These are phyloP conservation scores for Lipomyces mesembrius DNA, from an alignment of 805 yeast species.

Conservation along the genomic window DNA sequence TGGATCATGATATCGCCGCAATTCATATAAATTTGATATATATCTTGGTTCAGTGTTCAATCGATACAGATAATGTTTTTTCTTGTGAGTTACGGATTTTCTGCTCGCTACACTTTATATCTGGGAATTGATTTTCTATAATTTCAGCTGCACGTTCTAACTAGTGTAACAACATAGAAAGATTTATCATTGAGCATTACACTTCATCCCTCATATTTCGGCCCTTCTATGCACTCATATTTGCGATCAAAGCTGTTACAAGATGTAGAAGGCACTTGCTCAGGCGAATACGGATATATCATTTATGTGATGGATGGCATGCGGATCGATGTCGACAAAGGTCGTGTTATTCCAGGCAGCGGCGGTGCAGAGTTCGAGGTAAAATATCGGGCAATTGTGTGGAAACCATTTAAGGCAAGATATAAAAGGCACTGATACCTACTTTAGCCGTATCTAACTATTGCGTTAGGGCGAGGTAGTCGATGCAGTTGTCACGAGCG, in stretches of 20 bases:
- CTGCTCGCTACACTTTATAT: not conserved
- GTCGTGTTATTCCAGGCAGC: slow-evolving; percentile 83
- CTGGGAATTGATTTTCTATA: not conserved
- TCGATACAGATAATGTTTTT: slow-evolving; percentile 23
- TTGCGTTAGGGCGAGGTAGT: slow-evolving; percentile 80
- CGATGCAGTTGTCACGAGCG: slow-evolving; percentile 93
- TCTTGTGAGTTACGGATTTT: slow-evolving; percentile 19
- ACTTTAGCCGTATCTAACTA: not conserved
- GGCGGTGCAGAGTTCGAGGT: slow-evolving; percentile 98
- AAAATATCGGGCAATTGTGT: slow-evolving; percentile 92
- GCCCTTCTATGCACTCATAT: slow-evolving; percentile 96
- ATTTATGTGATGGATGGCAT: slow-evolving; percentile 94
- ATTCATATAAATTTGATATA: slow-evolving; percentile 6
- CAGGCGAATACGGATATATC: slow-evolving; percentile 98
- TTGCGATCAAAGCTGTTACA: slow-evolving; percentile 85
- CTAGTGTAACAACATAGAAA: slow-evolving; percentile 50
- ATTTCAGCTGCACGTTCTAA: not conserved
- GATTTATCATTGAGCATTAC: slow-evolving; percentile 91
- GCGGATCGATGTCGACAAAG: slow-evolving; percentile 93
- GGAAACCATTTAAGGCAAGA: slow-evolving; percentile 86
- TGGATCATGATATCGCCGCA: slow-evolving; percentile 3
- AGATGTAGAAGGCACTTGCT: slow-evolving; percentile 98
- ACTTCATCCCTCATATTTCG: slow-evolving; percentile 95
- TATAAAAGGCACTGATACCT: not conserved
- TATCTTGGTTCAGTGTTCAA: not conserved